A percentile compares a stretch with the other conserved stretches of the same genome.
phyloP scores from a whole-genome alignment of 2,329 filamentous ascomycete species.

The Alternaria longipes region DNA sequence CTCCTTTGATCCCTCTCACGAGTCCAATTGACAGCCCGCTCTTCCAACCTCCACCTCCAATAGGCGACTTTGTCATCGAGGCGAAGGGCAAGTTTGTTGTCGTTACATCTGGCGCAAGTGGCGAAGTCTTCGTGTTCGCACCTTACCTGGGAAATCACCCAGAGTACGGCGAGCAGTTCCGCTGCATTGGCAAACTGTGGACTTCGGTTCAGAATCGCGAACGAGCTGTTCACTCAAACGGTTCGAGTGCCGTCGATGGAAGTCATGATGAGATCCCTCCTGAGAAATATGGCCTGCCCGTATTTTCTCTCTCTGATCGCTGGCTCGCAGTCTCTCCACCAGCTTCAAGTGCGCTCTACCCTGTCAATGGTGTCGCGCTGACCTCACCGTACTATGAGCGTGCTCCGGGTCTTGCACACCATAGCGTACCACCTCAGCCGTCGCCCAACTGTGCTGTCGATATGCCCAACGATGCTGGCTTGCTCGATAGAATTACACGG shows the following conservation, averaged over 20 bases:
- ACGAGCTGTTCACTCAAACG: constrained; percentile 42
- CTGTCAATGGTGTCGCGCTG: constrained; percentile 72
- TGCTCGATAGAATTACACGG: constrained; percentile 79
- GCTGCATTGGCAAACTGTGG: constrained; percentile 90
- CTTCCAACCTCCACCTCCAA: constrained; percentile 73
- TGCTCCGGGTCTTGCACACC: constrained; percentile 64
- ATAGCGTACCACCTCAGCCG: constrained; percentile 75
- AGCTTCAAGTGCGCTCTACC: constrained; percentile 73
- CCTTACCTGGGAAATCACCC: constrained; percentile 41
- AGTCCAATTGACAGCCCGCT: constrained; percentile 66
- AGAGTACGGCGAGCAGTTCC: constrained; percentile 55
- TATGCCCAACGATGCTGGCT: constrained; percentile 73
- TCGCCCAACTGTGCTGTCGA: constrained; percentile 73
- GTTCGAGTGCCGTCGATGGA: constrained; percentile 49
- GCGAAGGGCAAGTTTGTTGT: constrained; percentile 76
- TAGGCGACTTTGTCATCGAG: constrained; percentile 76
- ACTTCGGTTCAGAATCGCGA: constrained; percentile 74
- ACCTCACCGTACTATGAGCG: constrained; percentile 61
- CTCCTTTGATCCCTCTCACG: constrained; percentile 69
- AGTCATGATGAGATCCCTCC: constrained; percentile 44
- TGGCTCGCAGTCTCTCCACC: constrained; percentile 83
- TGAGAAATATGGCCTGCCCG: constrained; percentile 65
- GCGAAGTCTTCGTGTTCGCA: constrained; percentile 82
- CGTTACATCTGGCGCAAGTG: constrained; percentile 81
- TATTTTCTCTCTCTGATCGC: constrained; percentile 73